Conservation (phyloP, 2,329 filamentous ascomycete genomes). For the Elsinoe arachidis region DNA sequence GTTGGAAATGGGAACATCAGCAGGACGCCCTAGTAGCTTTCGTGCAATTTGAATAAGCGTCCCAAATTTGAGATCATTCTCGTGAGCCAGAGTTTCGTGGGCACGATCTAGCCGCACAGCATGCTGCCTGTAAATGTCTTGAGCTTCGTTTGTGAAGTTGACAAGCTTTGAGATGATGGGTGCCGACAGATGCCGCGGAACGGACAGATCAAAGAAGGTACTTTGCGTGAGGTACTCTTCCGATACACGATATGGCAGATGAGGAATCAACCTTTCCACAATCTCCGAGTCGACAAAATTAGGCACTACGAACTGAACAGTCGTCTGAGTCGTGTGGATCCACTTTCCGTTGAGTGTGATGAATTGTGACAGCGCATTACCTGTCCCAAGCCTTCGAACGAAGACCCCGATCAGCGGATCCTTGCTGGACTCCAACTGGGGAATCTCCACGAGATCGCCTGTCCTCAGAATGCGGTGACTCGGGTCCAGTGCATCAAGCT, state of each 20-base stretch:
- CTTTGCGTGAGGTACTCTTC: slow-evolving; percentile 28
- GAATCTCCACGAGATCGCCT: slow-evolving; percentile 43
- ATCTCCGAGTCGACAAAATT: slow-evolving; percentile 38
- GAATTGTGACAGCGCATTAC: slow-evolving; percentile 35
- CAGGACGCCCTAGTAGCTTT: slow-evolving; percentile 29
- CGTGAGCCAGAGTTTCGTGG: slow-evolving; percentile 39
- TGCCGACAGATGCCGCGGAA: slow-evolving; percentile 39
- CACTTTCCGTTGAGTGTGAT: slow-evolving; percentile 44
- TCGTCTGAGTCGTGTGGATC: slow-evolving; percentile 30
- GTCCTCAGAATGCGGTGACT: slow-evolving; percentile 31
- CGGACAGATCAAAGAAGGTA: slow-evolving; percentile 30
- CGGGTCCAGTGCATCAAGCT: slow-evolving; percentile 26
- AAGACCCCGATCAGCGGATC: slow-evolving; percentile 42
- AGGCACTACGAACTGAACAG: slow-evolving; percentile 42
- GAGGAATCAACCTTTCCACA: slow-evolving; percentile 40
- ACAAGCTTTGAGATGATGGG: slow-evolving; percentile 37
- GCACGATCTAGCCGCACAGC: slow-evolving; percentile 42
- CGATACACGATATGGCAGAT: slow-evolving; percentile 39
- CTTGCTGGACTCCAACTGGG: slow-evolving; percentile 20
- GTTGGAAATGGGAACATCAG: slow-evolving; percentile 22
- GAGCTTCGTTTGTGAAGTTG: slow-evolving; percentile 36
- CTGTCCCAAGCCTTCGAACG: slow-evolving; percentile 31
- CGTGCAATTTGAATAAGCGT: slow-evolving; percentile 40
- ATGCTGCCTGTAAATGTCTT: slow-evolving; percentile 40
- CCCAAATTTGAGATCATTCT: slow-evolving; percentile 37